Base-by-base conservation (phyloP, 305 asterid genomes). In the Coffea humblotiana region DNA sequence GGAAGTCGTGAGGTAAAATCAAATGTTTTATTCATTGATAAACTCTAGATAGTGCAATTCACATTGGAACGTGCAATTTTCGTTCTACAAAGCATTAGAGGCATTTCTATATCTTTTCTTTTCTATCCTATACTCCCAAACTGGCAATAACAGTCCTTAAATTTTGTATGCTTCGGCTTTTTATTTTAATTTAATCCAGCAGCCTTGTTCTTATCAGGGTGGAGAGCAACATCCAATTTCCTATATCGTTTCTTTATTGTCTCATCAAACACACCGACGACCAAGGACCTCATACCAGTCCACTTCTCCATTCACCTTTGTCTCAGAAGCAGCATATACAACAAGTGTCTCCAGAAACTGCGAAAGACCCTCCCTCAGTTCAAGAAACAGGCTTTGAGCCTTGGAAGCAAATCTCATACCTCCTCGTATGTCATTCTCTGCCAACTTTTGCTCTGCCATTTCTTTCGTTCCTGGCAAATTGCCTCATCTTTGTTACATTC, bases 131-230 rank as follows among this genome's bases (percentile, higher is more conserved):
- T 29, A 29, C 29, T 29, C 1, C 29, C 29, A 0, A 29, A 29
- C 32, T 29, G 1, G 1, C 32, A 1, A 37, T 37, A 37, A 37
- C 0, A 37, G 43, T 2, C 43, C 43, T 37, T 37, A 37, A 37
- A 37, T 37, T 37, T 5, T 37, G 0, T 5, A 37, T 37, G 0
- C 2, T 37, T 37, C 43, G 43, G 43, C 43, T 37, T 37, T 37
- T 37, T 29, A 0, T 37, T 37, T 37, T 2, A 37, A 37, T 37
- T 3, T 37, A 37, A 37, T 37, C 93, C 92, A 35, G 75, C 86
- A 19, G 87, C 83, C 81, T 84, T 87, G 86, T 90, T 93, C 83
- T 90, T 90, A 72, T 93, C 97, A n/a, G 98, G 97, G 83, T 93
- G 93, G 47, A 93, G 88, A 56, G 86, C 80, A 74, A 90, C 86